Evolutionary conservation across 495 filamentous ascomycete species (phyloP).

Genomic region (Umbilicaria muhlenbergii): DNA sequence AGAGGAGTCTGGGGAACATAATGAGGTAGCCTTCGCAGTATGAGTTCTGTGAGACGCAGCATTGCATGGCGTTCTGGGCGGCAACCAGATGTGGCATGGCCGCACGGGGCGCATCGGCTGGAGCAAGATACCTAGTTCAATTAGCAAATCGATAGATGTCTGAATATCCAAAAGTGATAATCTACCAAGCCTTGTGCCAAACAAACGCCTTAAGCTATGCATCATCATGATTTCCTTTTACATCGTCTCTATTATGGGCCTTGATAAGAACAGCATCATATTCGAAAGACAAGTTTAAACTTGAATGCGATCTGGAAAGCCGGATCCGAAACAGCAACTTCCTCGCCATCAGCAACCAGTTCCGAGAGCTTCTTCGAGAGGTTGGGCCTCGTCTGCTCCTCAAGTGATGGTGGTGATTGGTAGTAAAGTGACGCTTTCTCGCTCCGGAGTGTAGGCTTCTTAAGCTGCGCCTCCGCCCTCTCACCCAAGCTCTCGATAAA

Average conservation of each 20-base stretch:
- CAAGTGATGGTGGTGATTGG: constrained; percentile 63
- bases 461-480: constrained; percentile 69
- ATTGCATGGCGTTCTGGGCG: constrained; percentile 3
- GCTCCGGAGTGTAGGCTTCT: constrained; percentile 78
- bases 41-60: neutral
- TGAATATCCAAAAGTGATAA: no score
- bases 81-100: no score
- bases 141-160: no score
- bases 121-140: no score
- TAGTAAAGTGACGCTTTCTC: constrained; percentile 79
- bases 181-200: no score
- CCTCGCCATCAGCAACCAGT: constrained; percentile 47
- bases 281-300: constrained; percentile 37
- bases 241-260: no score
- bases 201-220: no score
- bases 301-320: constrained; percentile 63
- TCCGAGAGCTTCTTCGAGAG: constrained; percentile 59
- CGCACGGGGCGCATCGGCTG: no score
- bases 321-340: constrained; percentile 70
- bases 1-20: constrained; percentile 40
- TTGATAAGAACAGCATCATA: constrained; percentile 6
- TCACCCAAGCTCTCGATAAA: constrained; percentile 77
- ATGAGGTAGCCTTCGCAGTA: constrained; percentile 22
- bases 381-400: constrained; percentile 69
- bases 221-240: no score